Evolutionary conservation across 441 rosid genomes (phyloP).

Genomic region (Hypseocharis bilobata): DNA sequence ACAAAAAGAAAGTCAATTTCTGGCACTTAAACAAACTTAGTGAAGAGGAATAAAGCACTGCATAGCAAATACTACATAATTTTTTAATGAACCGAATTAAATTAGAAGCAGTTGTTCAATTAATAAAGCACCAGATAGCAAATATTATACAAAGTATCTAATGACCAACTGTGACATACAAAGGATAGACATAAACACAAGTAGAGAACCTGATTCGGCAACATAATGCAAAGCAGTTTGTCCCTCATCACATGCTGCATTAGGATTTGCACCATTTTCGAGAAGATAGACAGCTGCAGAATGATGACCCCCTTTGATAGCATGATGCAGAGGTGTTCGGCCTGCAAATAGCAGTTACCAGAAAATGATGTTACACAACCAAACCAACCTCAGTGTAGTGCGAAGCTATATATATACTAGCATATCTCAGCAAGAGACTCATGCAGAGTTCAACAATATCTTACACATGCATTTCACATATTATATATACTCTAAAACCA

Average conservation of each 20-base stretch:
- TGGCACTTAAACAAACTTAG: too few species aligned
- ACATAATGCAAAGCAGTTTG: constrained; percentile 14
- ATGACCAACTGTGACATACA: too few species aligned
- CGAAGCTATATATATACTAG: too few species aligned
- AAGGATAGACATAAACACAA: not conserved
- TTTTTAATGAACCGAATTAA: not conserved
- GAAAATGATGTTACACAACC: not conserved
- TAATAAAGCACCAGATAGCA: not conserved
- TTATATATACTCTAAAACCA: too few species aligned
- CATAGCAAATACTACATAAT: not conserved
- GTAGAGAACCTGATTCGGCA: not conserved
- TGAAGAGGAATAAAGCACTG: not conserved
- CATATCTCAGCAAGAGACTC: not conserved
- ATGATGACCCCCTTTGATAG: not conserved
- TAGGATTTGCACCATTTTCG: constrained; percentile 19
- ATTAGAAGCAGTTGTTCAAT: not conserved
- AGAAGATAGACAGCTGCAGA: constrained; percentile 14
- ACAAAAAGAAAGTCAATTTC: too few species aligned
- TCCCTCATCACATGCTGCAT: not conserved
- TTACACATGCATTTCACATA: not conserved
- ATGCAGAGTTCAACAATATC: not conserved
- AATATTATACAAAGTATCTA: not conserved
- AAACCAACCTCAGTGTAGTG: too few species aligned
- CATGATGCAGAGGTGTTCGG: constrained; percentile 17
- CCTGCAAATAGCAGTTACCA: not conserved